These are phyloP conservation scores for Martiniozyma abietophila DNA, from an alignment of 805 yeast genomes.

Conservation along the genomic window DNA sequence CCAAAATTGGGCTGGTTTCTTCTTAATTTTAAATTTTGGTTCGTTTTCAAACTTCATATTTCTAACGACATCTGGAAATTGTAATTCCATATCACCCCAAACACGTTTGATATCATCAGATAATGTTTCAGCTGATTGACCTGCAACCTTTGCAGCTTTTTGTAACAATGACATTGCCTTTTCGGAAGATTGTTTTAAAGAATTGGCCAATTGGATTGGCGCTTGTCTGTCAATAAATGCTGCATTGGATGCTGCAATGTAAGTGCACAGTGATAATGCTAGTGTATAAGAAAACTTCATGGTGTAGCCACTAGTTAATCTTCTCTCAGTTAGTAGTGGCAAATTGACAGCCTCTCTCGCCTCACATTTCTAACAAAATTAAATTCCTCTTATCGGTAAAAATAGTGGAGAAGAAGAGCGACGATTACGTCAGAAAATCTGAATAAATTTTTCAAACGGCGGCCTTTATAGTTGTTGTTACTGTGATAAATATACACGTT, in stretches of 20 bases:
- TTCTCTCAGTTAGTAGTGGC: too few species aligned
- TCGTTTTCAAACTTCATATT: slow-evolving; percentile 40
- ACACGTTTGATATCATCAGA: slow-evolving; percentile 39
- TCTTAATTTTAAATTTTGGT: slow-evolving; percentile 35
- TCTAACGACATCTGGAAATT: slow-evolving; percentile 48
- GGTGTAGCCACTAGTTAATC: too few species aligned
- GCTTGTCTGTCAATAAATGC: slow-evolving; percentile 2
- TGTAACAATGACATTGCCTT: slow-evolving; percentile 21
- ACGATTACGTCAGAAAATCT: too few species aligned
- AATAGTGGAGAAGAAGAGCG: too few species aligned
- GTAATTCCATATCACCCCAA: slow-evolving; percentile 57
- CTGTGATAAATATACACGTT: too few species aligned
- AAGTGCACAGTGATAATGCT: slow-evolving; percentile 8
- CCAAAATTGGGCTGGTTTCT: slow-evolving; percentile 28
- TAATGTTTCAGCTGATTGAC: slow-evolving; percentile 40
- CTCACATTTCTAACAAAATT: too few species aligned
- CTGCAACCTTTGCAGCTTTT: slow-evolving; percentile 42
- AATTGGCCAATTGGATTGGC: slow-evolving; percentile 8
- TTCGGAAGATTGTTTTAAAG: slow-evolving; percentile 2
- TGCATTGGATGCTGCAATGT: slow-evolving; percentile 5
- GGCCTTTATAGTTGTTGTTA: too few species aligned
- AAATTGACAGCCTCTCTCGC: too few species aligned
- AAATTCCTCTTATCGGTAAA: too few species aligned
- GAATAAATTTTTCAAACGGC: too few species aligned
- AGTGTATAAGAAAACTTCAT: slow-evolving; percentile 10